These are phyloP conservation scores for Leptographium galeiforme DNA, from an alignment of 2,329 filamentous ascomycete genomes.

Conservation along the genomic window DNA sequence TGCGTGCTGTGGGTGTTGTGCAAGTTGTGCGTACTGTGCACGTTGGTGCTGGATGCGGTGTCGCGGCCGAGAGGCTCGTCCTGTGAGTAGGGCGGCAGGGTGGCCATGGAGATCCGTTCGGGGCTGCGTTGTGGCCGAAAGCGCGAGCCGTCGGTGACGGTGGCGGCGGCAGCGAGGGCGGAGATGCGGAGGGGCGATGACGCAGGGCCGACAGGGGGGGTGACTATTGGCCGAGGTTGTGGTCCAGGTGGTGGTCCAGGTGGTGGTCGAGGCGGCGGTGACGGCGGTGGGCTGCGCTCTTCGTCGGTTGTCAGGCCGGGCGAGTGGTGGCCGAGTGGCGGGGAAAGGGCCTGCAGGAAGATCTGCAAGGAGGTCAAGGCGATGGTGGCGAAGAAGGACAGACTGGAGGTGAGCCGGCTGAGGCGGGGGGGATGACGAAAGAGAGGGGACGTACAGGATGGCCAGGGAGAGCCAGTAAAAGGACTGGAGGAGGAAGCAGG, in stretches of 20 bases:
- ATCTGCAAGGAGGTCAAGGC: background rate
- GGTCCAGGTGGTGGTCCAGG: background rate
- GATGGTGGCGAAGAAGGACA: slow-evolving; percentile 1
- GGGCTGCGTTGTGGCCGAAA: background rate
- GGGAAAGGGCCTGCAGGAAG: background rate
- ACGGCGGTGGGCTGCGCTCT: background rate
- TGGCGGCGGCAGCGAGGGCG: background rate
- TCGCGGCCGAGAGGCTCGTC: background rate
- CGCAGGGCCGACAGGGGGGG: no score
- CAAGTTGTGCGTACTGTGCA: no score
- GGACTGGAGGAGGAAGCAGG: background rate
- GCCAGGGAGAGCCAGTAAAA: background rate
- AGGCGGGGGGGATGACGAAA: no score
- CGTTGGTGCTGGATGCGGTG: no score
- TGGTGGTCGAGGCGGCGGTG: background rate
- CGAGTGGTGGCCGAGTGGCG: background rate
- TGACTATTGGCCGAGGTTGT: background rate
- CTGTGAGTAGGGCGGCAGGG: background rate
- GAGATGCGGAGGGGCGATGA: background rate
- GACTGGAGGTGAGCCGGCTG: background rate
- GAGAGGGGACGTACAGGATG: background rate
- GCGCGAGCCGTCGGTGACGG: background rate
- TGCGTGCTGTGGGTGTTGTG: no score
- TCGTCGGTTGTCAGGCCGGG: background rate
- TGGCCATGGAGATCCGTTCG: background rate